These are phyloP conservation scores for Cyclotella baltica DNA, from an alignment of 108 stramenopile genomes.

Conservation along the genomic window DNA sequence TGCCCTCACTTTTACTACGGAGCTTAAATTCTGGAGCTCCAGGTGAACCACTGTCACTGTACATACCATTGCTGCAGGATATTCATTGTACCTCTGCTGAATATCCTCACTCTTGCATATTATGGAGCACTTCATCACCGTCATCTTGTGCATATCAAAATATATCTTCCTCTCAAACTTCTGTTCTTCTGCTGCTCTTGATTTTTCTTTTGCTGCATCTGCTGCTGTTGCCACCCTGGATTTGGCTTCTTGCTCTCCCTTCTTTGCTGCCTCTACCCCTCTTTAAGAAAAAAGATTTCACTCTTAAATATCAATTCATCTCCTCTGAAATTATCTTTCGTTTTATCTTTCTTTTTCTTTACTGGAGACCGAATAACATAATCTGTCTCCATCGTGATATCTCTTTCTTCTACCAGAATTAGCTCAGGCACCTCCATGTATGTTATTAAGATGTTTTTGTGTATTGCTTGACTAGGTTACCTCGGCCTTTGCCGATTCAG, in stretches of 20 bases:
- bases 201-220: neutral
- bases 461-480: neutral
- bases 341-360: slow-evolving; percentile 12
- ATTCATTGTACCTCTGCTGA: neutral
- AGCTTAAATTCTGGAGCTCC: too few species aligned
- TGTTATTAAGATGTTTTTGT: neutral
- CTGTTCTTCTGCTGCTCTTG: neutral
- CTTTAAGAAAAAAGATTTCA: neutral
- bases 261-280: neutral
- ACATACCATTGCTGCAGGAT: too few species aligned
- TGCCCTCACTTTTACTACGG: too few species aligned
- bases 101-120: neutral
- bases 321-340: neutral
- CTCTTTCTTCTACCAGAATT: neutral
- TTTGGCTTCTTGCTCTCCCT: neutral
- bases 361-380: neutral
- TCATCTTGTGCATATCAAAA: neutral
- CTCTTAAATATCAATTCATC: neutral
- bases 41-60: too few species aligned
- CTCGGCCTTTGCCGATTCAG: neutral
- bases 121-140: neutral
- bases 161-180: neutral
- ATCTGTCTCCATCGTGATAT: neutral
- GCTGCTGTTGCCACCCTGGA: too few species aligned
- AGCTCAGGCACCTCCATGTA: neutral